Evolutionary conservation across 192 early-diverging fungal genomes (phyloP).

Genomic region (Podochytrium sp.): DNA sequence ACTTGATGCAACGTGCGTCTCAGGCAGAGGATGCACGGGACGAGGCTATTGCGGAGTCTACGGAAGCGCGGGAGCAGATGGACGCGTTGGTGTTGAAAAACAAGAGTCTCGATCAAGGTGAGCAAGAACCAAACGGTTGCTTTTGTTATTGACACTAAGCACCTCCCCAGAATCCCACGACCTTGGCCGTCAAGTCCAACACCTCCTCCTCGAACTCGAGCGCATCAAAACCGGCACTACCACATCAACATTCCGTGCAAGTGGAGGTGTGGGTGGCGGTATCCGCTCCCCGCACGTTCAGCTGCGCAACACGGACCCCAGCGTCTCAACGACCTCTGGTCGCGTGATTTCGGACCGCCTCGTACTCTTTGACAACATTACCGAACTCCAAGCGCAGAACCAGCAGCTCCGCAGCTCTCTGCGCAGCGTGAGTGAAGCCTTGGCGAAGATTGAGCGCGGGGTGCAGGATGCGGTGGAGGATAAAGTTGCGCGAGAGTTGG

Average conservation of each 20-base stretch:
- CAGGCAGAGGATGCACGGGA: background rate
- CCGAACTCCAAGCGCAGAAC: constrained; percentile 36
- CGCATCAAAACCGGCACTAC: constrained; percentile 7
- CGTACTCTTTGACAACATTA: constrained; percentile 33
- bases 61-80: background rate
- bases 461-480: constrained; percentile 39
- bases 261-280: too few species aligned
- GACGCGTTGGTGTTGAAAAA: background rate
- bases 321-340: constrained; percentile 15
- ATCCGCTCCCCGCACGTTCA: background rate
- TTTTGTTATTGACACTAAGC: background rate
- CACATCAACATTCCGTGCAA: background rate
- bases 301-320: constrained; percentile 50
- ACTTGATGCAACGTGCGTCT: background rate
- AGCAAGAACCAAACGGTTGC: background rate
- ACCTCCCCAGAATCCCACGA: constrained; percentile 20
- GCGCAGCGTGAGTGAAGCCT: constrained; percentile 17
- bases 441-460: constrained; percentile 43
- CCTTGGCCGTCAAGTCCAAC: constrained; percentile 38
- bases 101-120: constrained; percentile 25
- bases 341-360: constrained; percentile 31
- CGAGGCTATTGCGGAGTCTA: background rate
- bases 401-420: constrained; percentile 30
- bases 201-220: constrained; percentile 30
- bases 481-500: constrained; percentile 42